Percentiles rank a stretch among this genome's conserved stretches.
Conservation (phyloP, 257 asterid species). For the Solanum infundibuliforme region DNA sequence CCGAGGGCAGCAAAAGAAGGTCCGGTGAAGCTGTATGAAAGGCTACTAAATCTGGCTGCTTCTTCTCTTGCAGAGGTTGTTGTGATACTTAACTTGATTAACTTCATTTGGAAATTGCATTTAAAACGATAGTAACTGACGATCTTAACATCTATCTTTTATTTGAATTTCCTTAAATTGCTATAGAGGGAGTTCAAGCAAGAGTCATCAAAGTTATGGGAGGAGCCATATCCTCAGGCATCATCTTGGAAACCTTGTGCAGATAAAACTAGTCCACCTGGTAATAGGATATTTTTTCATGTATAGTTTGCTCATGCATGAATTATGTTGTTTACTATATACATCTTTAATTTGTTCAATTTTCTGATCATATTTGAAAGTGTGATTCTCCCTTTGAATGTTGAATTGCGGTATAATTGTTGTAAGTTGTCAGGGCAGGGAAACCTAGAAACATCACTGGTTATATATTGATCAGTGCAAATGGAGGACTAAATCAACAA, state of each 20-base stretch:
- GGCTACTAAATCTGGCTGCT: constrained; percentile 54
- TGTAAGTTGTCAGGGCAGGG: constrained; percentile 52
- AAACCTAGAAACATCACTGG: constrained; percentile 41
- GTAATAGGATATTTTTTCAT: constrained; percentile 11
- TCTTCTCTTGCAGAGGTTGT: constrained; percentile 61
- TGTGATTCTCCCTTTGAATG: constrained; percentile 1
- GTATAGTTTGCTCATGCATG: neutral
- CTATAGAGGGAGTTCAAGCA: constrained; percentile 38
- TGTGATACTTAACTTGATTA: neutral
- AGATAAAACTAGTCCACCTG: constrained; percentile 29
- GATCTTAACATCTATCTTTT: neutral
- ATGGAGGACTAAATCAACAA: constrained; percentile 93
- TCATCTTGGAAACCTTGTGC: constrained; percentile 84
- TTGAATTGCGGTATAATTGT: constrained; percentile 21
- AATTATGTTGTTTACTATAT: neutral
- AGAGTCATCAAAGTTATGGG: constrained; percentile 52
- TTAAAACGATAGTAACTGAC: no score
- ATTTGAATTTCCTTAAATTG: neutral
- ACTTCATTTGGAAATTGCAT: neutral
- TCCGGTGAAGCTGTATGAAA: constrained; percentile 47
- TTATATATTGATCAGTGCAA: constrained; percentile 70
- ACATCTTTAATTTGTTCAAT: neutral
- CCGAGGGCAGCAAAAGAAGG: neutral
- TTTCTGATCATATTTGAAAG: neutral
- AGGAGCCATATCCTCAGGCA: constrained; percentile 46